These are phyloP conservation scores for Claviceps spartinae DNA, from an alignment of 2,329 filamentous ascomycete genomes.

Conservation along the genomic window DNA sequence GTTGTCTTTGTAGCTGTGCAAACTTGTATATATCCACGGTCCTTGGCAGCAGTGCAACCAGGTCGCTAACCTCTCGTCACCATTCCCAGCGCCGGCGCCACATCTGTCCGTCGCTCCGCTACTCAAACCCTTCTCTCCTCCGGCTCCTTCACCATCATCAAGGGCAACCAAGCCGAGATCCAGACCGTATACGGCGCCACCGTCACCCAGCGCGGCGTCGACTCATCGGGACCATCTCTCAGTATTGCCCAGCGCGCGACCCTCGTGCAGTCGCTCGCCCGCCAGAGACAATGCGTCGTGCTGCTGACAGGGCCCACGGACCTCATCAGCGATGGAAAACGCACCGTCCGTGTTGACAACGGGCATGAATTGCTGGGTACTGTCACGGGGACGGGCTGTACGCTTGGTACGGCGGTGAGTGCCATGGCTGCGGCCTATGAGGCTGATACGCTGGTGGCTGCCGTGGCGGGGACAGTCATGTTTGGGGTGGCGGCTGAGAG, in stretches of 20 bases:
- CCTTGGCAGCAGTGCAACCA: background rate
- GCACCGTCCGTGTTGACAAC: conserved; percentile 57
- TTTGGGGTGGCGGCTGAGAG: conserved; percentile 64
- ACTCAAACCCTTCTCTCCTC: conserved; percentile 55
- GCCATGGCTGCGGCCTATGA: conserved; percentile 54
- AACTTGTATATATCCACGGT: background rate
- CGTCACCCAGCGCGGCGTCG: conserved; percentile 62
- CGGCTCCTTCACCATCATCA: conserved; percentile 78
- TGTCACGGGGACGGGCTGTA: conserved; percentile 74
- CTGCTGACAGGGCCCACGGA: conserved; percentile 74
- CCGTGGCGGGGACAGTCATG: conserved; percentile 58
- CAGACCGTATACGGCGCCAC: conserved; percentile 50
- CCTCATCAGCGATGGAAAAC: conserved; percentile 59
- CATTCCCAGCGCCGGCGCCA: conserved; percentile 55
- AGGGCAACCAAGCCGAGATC: conserved; percentile 89
- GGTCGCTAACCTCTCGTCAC: background rate
- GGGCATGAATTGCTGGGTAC: conserved; percentile 58
- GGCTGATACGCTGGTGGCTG: conserved; percentile 56
- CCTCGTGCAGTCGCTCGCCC: conserved; percentile 54
- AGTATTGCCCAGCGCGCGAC: conserved; percentile 37
- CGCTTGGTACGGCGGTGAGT: conserved; percentile 68
- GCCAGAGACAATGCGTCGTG: conserved; percentile 56
- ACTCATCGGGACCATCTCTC: conserved; percentile 53
- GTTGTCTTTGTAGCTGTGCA: too few relatives aligned
- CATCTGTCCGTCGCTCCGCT: conserved; percentile 55